phyloP scores from a whole-genome alignment of 345 rosid species.

The Populus davidiana region DNA sequence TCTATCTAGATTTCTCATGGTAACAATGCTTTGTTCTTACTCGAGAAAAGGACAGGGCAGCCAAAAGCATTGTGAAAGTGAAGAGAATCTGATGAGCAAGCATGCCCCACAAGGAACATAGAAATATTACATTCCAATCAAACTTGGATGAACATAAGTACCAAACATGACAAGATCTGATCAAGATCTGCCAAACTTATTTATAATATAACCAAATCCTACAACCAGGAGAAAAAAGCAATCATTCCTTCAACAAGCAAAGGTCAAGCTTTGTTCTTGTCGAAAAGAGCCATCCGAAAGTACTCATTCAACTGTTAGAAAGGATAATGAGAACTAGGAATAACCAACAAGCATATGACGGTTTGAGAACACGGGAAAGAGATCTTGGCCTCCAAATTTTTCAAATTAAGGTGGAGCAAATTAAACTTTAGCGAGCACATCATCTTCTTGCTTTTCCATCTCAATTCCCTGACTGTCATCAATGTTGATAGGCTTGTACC shows the following conservation, averaged over 20 bases:
- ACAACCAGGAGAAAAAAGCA: neutral
- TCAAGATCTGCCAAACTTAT: neutral
- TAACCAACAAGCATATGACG: neutral
- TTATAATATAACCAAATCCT: neutral
- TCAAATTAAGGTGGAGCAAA: neutral
- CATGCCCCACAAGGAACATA: no score
- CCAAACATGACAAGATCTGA: neutral
- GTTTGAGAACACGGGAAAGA: neutral
- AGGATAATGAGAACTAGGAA: neutral
- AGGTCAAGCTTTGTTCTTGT: neutral
- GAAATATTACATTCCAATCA: no score
- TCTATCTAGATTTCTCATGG: no score
- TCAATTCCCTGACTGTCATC: constrained; percentile 22
- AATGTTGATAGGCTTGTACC: constrained; percentile 69
- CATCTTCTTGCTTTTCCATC: neutral
- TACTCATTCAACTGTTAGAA: neutral
- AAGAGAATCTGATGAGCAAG: no score
- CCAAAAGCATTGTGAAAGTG: no score
- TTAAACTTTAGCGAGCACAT: constrained; percentile 3
- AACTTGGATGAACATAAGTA: neutral
- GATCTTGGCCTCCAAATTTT: neutral
- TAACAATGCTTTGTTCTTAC: no score
- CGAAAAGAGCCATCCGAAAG: neutral
- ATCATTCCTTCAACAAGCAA: neutral
- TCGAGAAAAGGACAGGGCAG: no score